Evolutionary conservation across 2,329 filamentous ascomycete species (phyloP), one percentile per base, ranked within the genome.

Genomic region (Xylaria sp.): DNA sequence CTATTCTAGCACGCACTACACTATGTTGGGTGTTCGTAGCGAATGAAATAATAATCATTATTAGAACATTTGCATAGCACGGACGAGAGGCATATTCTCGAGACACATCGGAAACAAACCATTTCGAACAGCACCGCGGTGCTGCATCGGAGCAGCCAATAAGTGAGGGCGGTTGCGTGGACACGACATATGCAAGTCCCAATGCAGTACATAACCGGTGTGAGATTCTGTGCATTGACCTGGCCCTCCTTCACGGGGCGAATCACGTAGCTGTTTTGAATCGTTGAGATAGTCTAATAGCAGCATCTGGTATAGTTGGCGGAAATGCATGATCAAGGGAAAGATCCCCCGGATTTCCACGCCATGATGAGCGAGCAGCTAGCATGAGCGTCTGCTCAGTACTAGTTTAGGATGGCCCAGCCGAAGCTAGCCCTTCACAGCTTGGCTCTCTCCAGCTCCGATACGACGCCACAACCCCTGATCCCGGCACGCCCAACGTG

Each of bases 31-130:
- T n/a, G n/a, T n/a, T n/a, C n/a, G n/a, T n/a, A n/a, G n/a, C n/a
- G n/a, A n/a, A n/a, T n/a, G n/a, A n/a, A n/a, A n/a, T n/a, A n/a
- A n/a, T n/a, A n/a, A n/a, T n/a, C n/a, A n/a, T n/a, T n/a, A n/a
- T n/a, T n/a, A n/a, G n/a, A n/a, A n/a, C n/a, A n/a, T n/a, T 38
- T 52, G 47, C 46, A 60, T 37, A 19, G 52, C 52, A 56, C 58
- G 40, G 52, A 60, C 46, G n/a, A 55, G 23, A 38, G 25, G 13
- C 15, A 41, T 25, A 4, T 40, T 19, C 21, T 58, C 54, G 54
- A 62, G 54, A 54, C 59, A 35, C 48, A 48, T 54, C 10, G 27
- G 49, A 49, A 58, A 49, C 47, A 58, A 29, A 35, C 13, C 40
- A 19, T 58, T 53, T 38, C 33, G n/a, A n/a, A n/a, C n/a, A n/a